These are phyloP conservation scores for Ilyonectria sp. DNA, from an alignment of 2,329 filamentous ascomycete species.

Conservation along the genomic window DNA sequence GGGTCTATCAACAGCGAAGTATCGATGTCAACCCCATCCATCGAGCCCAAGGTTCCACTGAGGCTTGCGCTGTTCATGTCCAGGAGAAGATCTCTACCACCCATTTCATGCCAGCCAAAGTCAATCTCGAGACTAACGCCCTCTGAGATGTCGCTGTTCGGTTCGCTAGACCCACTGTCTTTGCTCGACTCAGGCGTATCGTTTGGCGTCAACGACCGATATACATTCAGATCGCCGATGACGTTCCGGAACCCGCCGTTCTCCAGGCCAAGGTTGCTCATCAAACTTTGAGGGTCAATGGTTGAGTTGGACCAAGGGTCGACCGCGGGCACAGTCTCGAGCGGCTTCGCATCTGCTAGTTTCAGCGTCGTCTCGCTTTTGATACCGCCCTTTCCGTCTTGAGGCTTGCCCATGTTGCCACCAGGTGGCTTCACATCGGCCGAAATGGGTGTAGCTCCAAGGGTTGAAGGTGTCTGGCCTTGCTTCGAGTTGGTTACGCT, in stretches of 20 bases:
- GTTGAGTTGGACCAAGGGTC: constrained; percentile 60
- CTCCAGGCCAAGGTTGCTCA: constrained; percentile 54
- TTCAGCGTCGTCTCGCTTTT: constrained; percentile 52
- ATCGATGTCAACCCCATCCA: constrained; percentile 37
- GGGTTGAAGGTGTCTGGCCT: constrained; percentile 62
- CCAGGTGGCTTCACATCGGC: constrained; percentile 67
- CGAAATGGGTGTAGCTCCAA: constrained; percentile 65
- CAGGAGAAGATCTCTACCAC: constrained; percentile 61
- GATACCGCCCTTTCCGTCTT: constrained; percentile 51
- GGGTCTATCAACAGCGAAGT: constrained; percentile 49
- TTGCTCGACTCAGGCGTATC: constrained; percentile 77
- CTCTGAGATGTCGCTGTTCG: constrained; percentile 75
- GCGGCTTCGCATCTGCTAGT: constrained; percentile 47
- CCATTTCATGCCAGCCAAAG: constrained; percentile 64
- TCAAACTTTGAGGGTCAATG: constrained; percentile 65
- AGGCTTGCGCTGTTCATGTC: constrained; percentile 57
- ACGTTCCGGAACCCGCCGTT: constrained; percentile 58
- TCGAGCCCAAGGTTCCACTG: constrained; percentile 36
- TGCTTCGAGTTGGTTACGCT: constrained; percentile 62
- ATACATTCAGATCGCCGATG: constrained; percentile 68
- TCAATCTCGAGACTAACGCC: constrained; percentile 68
- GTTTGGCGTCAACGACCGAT: constrained; percentile 71
- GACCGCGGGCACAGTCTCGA: constrained; percentile 39
- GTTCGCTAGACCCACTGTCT: constrained; percentile 71
- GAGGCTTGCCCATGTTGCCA: constrained; percentile 61